Percentiles rank a stretch among this genome's conserved stretches.
Conservation (phyloP, 768 basidiomycete species). For the Fomitopsis serialis region DNA sequence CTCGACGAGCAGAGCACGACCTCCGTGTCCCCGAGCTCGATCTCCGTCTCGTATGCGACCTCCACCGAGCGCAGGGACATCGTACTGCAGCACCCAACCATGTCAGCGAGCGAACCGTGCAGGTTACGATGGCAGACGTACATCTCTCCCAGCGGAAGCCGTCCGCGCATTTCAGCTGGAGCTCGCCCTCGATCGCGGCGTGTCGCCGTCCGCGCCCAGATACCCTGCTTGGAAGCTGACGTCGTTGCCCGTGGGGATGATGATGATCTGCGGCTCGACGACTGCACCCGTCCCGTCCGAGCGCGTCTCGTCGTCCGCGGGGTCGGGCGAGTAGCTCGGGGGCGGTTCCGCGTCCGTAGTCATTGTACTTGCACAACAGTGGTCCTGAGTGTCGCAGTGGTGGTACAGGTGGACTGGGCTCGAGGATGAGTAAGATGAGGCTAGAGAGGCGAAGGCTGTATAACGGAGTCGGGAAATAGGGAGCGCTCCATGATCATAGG, state of each 20-base stretch:
- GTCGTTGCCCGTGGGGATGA: conserved; percentile 64
- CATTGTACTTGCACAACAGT: conserved; percentile 10
- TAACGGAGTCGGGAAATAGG: not conserved
- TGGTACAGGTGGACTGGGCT: too few relatives aligned
- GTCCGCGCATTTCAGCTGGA: conserved; percentile 73
- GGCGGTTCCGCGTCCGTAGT: conserved; percentile 17
- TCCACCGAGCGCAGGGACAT: conserved; percentile 66
- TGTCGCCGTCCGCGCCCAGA: conserved; percentile 79
- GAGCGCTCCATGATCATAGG: not conserved
- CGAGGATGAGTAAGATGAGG: not conserved
- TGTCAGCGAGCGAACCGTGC: conserved; percentile 4
- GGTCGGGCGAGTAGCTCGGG: conserved; percentile 21
- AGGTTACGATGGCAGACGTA: conserved; percentile 34
- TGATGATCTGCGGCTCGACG: conserved; percentile 57
- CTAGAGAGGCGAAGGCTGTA: not conserved
- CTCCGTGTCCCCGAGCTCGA: conserved; percentile 61
- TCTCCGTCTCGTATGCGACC: conserved; percentile 50
- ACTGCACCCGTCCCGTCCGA: conserved; percentile 20
- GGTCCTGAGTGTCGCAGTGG: not conserved
- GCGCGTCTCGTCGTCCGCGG: conserved; percentile 2
- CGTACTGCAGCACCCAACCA: conserved; percentile 36
- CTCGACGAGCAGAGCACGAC: conserved; percentile 48
- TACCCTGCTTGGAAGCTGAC: conserved; percentile 83
- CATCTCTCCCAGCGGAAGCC: conserved; percentile 61
- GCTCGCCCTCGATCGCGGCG: conserved; percentile 82